Conservation (phyloP, 257 asterid species). For the Petunia axillaris region DNA sequence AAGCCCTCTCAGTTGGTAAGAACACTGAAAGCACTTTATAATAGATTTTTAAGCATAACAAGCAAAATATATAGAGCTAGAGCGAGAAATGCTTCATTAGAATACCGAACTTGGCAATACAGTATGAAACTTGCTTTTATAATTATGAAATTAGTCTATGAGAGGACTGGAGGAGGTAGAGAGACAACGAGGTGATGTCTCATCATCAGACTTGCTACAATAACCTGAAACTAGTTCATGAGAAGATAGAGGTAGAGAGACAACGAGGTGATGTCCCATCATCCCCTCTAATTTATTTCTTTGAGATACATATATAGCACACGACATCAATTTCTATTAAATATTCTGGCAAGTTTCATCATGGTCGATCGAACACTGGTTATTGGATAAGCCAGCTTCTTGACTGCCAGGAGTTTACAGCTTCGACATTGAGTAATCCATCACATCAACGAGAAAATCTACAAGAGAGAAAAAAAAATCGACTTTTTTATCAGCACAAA, state of each 20-base stretch:
- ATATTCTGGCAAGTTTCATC: neutral
- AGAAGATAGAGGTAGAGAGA: conserved; percentile 39
- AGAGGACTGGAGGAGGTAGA: conserved; percentile 15
- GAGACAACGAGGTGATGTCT: conserved; percentile 84
- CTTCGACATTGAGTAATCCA: conserved; percentile 68
- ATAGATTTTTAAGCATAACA: too few relatives aligned
- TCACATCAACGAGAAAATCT: conserved; percentile 73
- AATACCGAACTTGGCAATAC: neutral
- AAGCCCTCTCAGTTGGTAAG: too few relatives aligned
- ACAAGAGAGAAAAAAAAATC: conserved; percentile 15
- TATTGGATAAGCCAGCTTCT: neutral
- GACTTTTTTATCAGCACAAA: too few relatives aligned
- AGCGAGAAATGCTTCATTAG: too few relatives aligned
- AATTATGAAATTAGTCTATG: too few relatives aligned
- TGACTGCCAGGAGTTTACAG: conserved; percentile 33
- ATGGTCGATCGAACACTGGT: neutral
- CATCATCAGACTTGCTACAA: conserved; percentile 34
- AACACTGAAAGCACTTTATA: too few relatives aligned
- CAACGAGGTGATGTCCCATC: conserved; percentile 81
- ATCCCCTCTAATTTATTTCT: conserved; percentile 30
- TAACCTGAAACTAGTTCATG: too few relatives aligned
- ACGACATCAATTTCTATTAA: neutral
- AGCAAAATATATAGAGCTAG: too few relatives aligned
- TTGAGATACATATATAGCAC: neutral
- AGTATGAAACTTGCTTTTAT: conserved; percentile 26